Base-by-base conservation (phyloP, 345 rosid genomes). In the Bruguiera gymnorhiza region DNA sequence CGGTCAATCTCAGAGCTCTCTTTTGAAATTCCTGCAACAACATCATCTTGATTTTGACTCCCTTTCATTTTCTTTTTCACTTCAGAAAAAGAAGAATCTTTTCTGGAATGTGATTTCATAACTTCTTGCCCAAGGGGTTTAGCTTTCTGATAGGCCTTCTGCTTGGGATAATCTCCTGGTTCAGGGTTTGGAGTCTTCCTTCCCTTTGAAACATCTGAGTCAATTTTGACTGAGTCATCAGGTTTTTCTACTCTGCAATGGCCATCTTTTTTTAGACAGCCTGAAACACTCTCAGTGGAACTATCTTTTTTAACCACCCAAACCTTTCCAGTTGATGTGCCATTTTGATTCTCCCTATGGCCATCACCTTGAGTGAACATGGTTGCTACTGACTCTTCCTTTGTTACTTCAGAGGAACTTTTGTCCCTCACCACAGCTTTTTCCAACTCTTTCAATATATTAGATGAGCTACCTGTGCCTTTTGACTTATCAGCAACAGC, bases 231-330 rank as follows among this genome's bases (percentile, higher is more conserved):
- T 0, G 65, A 63, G 63, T 79, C 81, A 52, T 64, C 72, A 74
- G 32, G 71, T 68, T 82, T 85, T 68, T 81, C 86, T 70, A 75
- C 84, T 75, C 76, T 81, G 70, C 51, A 36, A 67, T 75, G 80
- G 70, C 79, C 76, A 73, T 74, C 86, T 74, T 81, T 91, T 71
- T 81, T 83, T 1, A 78, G 63, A 68, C 62, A 46, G 61, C 68
- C 77, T 34, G 84, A 71, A 77, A 78, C 67, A 73, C 83, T 71
- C 60, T 77, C 86, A 62, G 37, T 16, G 72, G 74, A 62, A 52
- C 80, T 83, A 62, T 52, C 61, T 79, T 71, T 85, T 72, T 75
- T 82, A 70, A 81, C 90, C 70, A 81, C 87, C 82, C 72, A 71
- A 61, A 70, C 73, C 74, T 83, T 83, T 68, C 81, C 82, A 77